Percentiles rank a stretch among this genome's conserved stretches.
phyloP scores from a whole-genome alignment of 2,329 filamentous ascomycete genomes.

The Leptoxyphium fumago region DNA sequence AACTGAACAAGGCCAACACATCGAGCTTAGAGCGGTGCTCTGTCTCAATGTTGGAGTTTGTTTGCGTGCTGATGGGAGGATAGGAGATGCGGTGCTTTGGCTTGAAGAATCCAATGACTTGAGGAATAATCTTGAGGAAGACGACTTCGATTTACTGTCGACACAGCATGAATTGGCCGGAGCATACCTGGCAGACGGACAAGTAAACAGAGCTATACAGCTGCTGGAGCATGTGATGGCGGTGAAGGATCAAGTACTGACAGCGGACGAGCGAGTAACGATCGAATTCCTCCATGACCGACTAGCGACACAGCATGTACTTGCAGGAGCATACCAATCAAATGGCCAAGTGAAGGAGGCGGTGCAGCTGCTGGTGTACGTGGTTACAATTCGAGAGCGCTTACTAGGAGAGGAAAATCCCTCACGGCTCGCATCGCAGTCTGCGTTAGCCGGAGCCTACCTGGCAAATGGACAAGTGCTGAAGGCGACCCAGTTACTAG shows the following conservation, averaged over 20 bases:
- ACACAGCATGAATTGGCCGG: conserved; percentile 6
- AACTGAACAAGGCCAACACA: not conserved
- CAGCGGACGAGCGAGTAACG: no score
- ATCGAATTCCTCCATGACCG: not conserved
- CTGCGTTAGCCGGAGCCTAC: conserved; percentile 10
- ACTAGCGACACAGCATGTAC: conserved; percentile 1
- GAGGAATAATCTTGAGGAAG: not conserved
- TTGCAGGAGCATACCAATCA: conserved; percentile 10
- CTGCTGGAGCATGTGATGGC: not conserved
- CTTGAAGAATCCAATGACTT: not conserved
- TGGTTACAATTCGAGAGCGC: conserved; percentile 4
- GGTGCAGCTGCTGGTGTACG: conserved; percentile 9
- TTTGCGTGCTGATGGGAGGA: not conserved
- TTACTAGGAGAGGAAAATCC: conserved; percentile 1
- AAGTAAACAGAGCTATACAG: not conserved
- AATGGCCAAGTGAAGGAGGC: conserved; percentile 8
- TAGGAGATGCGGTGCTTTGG: not conserved
- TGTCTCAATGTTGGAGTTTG: not conserved
- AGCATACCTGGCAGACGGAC: conserved; percentile 5
- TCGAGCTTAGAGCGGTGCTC: not conserved
- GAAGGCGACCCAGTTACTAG: conserved; percentile 8
- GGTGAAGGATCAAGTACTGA: not conserved
- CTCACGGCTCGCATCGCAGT: conserved; percentile 2
- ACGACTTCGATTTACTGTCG: not conserved
- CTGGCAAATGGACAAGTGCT: conserved; percentile 3